Base-by-base conservation (phyloP, 2,329 filamentous ascomycete species). In the Neonectria sp. region DNA sequence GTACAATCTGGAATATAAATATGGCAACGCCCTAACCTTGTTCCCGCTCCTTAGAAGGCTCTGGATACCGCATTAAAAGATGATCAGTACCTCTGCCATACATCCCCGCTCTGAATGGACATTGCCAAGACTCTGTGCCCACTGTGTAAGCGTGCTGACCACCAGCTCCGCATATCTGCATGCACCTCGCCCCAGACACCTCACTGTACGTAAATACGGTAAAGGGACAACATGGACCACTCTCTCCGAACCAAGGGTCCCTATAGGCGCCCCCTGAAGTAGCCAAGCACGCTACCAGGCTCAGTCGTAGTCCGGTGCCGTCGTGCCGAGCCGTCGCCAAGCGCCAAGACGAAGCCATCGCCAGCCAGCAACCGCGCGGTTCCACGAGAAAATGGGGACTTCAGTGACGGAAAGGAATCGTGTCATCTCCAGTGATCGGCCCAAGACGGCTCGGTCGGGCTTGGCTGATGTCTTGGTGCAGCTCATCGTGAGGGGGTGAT, bases 401-500 rank as follows among this genome's bases (percentile, higher is more conserved):
- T 27, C 17, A 61, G 24, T 60, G 61, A 63, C 46, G 61, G 21
- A 62, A 43, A 31, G 49, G 60, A 67, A 33, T 73, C 71, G 71
- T 73, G 71, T 71, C 71, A 70, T 37, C 71, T 68, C 60, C 52
- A 68, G 27, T 40, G 27, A 61, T 57, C 37, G 37, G 51, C 33
- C 56, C 37, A 53, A 60, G 55, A 33, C 70, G 70, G 60, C 55
- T 71, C 59, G 43, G 55, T 71, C 70, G 70, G 70, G 31, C 70
- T 72, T 72, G 69, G 70, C 71, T 65, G 43, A 57, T 61, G 64
- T 13, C 37, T 46, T 58, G 52, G 57, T 37, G 67, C 57, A 65
- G 31, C 24, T 33, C n/a, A n/a, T 33, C 27, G 29, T 46, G 60
- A 46, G 37, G 60, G 64, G 55, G 61, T 48, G 17, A 40, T 40